Evolutionary conservation across 768 basidiomycete genomes (phyloP), one percentile per base, ranked within the genome.

Genomic region (Nevesoporus exiguus): DNA sequence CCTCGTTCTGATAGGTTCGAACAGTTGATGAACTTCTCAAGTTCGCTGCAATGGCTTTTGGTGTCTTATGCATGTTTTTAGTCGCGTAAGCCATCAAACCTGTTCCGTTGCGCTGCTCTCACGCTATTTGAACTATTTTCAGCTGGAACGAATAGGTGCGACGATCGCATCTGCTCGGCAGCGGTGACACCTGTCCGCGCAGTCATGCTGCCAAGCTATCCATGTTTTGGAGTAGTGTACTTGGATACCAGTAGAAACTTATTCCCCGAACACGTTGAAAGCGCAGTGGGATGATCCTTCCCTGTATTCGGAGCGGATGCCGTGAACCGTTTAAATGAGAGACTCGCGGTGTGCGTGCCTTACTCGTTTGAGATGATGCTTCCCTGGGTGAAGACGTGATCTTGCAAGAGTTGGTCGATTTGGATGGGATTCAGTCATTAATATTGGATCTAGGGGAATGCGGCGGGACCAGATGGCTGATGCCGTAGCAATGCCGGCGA

Each of bases 1-100:
- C 40, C 42, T 53, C 54, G 47, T 55, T 36, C 36, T 39, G 59
- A 50, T 54, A 57, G 54, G 49, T 54, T 56, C 31, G 24, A 41
- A 44, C 61, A 55, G 58, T 56, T 63, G 54, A 69, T 56, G 48
- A 48, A 52, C 44, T 58, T 70, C 60, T 57, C 50, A 71, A 95
- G 92, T 94, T 95, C 73, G 86, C 79, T 55, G 93, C 92, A 55
- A 95, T 96, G 93, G 82, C 82, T 45, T 81, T 96, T 69, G 93
- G 93, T 29, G 93, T 95, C 61, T 68, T 80, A 66, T 94, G 92
- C 77, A 96, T 96, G 93, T 86, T 92, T 70, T 69, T 89, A 66
- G 90, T 93, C 68, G 90, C 90, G 88, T 93, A 80, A 83, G 89
- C 82, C 60, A 47, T 65, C 47, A 50, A 21, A 56, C 19, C 24